These are phyloP conservation scores for Didymella sp. DNA, from an alignment of 2,329 filamentous ascomycete genomes.

Conservation along the genomic window DNA sequence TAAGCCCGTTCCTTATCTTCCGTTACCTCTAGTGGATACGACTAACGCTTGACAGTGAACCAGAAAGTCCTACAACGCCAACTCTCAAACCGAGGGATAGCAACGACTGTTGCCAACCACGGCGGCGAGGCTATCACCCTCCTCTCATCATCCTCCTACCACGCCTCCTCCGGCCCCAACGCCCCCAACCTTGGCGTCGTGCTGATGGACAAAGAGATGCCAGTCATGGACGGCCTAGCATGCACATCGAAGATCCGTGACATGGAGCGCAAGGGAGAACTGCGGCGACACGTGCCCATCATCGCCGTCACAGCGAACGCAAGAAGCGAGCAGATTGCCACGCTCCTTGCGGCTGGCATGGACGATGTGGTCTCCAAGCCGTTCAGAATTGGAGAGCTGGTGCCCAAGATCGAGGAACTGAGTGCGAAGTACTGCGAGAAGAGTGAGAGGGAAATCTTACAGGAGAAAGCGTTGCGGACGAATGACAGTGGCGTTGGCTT, in stretches of 20 bases:
- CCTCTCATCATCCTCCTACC: slow-evolving; percentile 54
- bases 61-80: slow-evolving; percentile 59
- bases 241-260: slow-evolving; percentile 49
- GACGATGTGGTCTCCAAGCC: slow-evolving; percentile 61
- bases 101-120: slow-evolving; percentile 58
- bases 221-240: slow-evolving; percentile 51
- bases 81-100: slow-evolving; percentile 56
- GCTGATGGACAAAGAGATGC: slow-evolving; percentile 53
- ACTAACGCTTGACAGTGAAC: slow-evolving; percentile 51
- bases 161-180: slow-evolving; percentile 39
- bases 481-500: slow-evolving; percentile 15
- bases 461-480: slow-evolving; percentile 7
- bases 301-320: slow-evolving; percentile 54
- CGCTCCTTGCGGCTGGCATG: slow-evolving; percentile 50
- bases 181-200: slow-evolving; percentile 44
- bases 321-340: slow-evolving; percentile 50
- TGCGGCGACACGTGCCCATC: slow-evolving; percentile 49
- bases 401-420: slow-evolving; percentile 60
- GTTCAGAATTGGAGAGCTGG: slow-evolving; percentile 58
- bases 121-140: slow-evolving; percentile 58
- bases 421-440: slow-evolving; percentile 33
- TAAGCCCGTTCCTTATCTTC: slow-evolving; percentile 17
- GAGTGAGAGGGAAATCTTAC: slow-evolving; percentile 5
- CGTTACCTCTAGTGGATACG: background rate
- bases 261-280: slow-evolving; percentile 44